These are phyloP conservation scores for Termitomyces sp. DNA, from an alignment of 768 basidiomycete species.

Conservation along the genomic window DNA sequence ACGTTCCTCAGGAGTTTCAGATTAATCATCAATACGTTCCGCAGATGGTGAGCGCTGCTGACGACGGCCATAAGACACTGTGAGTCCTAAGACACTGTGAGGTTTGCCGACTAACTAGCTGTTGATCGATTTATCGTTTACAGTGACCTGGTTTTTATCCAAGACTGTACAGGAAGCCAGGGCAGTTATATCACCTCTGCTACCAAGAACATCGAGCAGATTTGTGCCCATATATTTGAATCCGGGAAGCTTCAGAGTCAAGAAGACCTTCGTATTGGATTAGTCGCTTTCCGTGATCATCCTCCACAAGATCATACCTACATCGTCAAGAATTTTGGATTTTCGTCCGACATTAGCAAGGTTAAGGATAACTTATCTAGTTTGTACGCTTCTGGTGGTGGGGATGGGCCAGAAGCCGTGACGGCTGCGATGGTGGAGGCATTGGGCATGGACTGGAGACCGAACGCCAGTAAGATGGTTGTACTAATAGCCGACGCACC, in stretches of 20 bases:
- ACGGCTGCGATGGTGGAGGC: conserved; percentile 89
- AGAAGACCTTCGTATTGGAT: conserved; percentile 88
- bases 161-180: conserved; percentile 93
- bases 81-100: conserved; percentile 73
- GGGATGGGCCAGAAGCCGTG: conserved; percentile 95
- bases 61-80: conserved; percentile 67
- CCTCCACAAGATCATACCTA: conserved; percentile 97
- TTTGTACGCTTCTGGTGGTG: conserved; percentile 86
- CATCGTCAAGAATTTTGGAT: conserved; percentile 89
- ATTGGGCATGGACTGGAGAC: conserved; percentile 87
- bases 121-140: conserved; percentile 13
- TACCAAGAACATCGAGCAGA: conserved; percentile 94
- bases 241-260: conserved; percentile 83
- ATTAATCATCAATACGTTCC: conserved; percentile 28
- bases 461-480: conserved; percentile 87
- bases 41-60: conserved; percentile 19
- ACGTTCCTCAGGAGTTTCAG: conserved; percentile 29
- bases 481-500: conserved; percentile 97
- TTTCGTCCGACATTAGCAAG: conserved; percentile 85
- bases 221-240: conserved; percentile 91
- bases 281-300: conserved; percentile 94
- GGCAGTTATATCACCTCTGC: conserved; percentile 90
- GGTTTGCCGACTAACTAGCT: conserved; percentile 10
- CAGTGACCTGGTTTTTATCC: conserved; percentile 92
- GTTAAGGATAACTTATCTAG: conserved; percentile 81